These are phyloP conservation scores for Lumnitzera littorea DNA, from an alignment of 345 rosid genomes.

Conservation along the genomic window DNA sequence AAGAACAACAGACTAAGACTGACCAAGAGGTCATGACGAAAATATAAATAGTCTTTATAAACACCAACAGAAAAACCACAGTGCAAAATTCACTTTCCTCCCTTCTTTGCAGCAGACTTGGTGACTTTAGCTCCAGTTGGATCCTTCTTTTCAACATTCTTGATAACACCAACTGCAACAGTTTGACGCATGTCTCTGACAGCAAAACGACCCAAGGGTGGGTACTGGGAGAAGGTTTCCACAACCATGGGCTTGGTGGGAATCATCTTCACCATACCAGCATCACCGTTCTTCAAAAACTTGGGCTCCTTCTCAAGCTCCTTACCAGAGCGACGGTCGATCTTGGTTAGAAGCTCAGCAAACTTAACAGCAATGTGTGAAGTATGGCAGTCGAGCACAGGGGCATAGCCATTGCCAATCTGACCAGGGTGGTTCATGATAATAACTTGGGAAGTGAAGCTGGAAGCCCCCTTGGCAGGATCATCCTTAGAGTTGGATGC, in stretches of 20 bases:
- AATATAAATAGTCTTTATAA: no score
- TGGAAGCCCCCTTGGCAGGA: conserved; percentile 24
- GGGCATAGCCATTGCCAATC: conserved; percentile 21
- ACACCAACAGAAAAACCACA: no score
- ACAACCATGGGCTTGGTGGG: conserved; percentile 22
- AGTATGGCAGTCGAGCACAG: conserved; percentile 17
- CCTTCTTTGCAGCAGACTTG: conserved; percentile 17
- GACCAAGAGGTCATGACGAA: no score
- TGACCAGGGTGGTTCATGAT: conserved; percentile 35
- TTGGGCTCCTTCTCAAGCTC: conserved; percentile 30
- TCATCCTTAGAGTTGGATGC: conserved; percentile 31
- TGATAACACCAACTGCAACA: conserved; percentile 25
- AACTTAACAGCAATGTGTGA: conserved; percentile 21
- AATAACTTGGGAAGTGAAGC: conserved; percentile 26
- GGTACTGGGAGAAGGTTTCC: conserved; percentile 20
- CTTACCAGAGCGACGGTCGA: conserved; percentile 24
- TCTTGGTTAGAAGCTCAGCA: conserved; percentile 20
- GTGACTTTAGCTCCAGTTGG: conserved; percentile 25
- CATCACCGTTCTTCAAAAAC: conserved; percentile 28
- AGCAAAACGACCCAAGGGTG: conserved; percentile 27
- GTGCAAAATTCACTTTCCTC: no score
- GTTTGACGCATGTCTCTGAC: conserved; percentile 23
- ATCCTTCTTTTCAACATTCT: conserved; percentile 20
- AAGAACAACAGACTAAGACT: no score
- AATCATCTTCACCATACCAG: conserved; percentile 22